A percentile compares a stretch with the other conserved stretches of the same genome.
phyloP scores from a whole-genome alignment of 2,329 filamentous ascomycete species.

The Coniochaeta sp. region DNA sequence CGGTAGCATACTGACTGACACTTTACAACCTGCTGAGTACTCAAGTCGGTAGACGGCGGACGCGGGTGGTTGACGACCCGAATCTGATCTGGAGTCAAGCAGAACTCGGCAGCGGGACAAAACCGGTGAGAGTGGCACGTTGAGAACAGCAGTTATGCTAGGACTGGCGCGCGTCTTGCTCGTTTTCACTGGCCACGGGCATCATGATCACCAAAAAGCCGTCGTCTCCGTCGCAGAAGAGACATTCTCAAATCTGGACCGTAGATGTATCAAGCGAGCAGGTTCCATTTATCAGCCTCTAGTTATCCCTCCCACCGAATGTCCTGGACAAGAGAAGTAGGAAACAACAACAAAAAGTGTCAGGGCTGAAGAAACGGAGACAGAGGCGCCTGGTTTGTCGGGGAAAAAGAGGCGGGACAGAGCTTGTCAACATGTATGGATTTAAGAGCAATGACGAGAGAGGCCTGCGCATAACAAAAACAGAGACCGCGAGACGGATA shows the following conservation, averaged over 20 bases:
- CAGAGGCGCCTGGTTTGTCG: not conserved
- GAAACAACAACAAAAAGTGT: not conserved
- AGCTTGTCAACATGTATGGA: not conserved
- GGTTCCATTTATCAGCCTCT: not conserved
- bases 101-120: no score
- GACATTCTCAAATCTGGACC: not conserved
- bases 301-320: not conserved
- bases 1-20: no score
- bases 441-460: slow-evolving; percentile 1
- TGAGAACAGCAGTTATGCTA: no score
- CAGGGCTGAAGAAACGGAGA: not conserved
- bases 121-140: no score
- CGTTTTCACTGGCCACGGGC: not conserved
- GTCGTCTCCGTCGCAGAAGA: not conserved
- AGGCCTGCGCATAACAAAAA: slow-evolving; percentile 1
- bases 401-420: not conserved
- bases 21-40: no score
- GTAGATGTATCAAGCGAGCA: not conserved
- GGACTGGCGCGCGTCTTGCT: no score
- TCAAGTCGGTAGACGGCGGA: no score
- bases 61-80: no score
- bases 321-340: not conserved
- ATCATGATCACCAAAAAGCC: not conserved
- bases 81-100: no score
- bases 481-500: not conserved